Conservation (phyloP, 805 yeast species). For the Suhomyces sp. region DNA sequence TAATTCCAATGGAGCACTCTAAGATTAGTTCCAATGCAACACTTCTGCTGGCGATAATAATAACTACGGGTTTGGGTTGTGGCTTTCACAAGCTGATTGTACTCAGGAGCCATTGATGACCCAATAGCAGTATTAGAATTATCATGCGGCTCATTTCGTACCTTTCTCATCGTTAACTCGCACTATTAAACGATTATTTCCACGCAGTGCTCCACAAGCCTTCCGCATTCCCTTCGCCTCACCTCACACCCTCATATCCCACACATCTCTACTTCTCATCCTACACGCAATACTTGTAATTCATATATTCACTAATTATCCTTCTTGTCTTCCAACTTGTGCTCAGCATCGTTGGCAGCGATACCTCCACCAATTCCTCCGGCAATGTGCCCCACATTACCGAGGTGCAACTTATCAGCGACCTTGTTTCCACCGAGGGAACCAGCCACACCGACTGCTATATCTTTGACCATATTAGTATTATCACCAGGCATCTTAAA, state of each 20-base stretch:
- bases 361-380: slow-evolving; percentile 32
- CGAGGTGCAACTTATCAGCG: slow-evolving; percentile 31
- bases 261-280: no score
- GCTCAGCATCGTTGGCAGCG: slow-evolving; percentile 32
- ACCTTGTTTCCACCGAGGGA: slow-evolving; percentile 39
- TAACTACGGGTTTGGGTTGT: not conserved
- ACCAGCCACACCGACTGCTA: slow-evolving; percentile 35
- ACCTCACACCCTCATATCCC: no score
- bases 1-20: no score
- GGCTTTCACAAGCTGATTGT: not conserved
- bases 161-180: not conserved
- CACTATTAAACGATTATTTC: not conserved
- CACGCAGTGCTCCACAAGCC: not conserved
- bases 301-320: not conserved
- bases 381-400: slow-evolving; percentile 33
- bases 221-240: not conserved
- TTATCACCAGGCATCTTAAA: slow-evolving; percentile 12
- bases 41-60: not conserved
- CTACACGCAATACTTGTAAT: not conserved
- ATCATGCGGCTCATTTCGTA: not conserved
- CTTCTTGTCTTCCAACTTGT: slow-evolving; percentile 23
- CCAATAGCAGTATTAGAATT: no score
- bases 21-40: no score
- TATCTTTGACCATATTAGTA: slow-evolving; percentile 26
- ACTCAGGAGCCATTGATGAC: not conserved